Evolutionary conservation across 148 eudicot species (phyloP), one percentile per base, ranked within the genome.

Genomic region (Bassia scoparia): DNA sequence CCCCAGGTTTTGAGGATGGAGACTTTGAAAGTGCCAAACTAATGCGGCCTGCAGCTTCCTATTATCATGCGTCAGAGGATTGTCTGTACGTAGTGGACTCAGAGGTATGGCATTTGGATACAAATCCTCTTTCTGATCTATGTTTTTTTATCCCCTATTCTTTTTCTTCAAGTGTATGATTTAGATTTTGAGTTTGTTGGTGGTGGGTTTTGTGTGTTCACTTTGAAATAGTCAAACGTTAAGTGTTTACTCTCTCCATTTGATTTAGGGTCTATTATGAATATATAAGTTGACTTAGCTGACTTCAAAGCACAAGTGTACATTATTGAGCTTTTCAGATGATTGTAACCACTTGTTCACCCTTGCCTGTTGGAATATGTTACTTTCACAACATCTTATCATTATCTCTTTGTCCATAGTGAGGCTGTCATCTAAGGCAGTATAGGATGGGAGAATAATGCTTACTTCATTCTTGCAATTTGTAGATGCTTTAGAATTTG

Each of bases 1-100:
- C 88, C 81, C 98, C 98, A 74, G 98, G 98, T 72, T 91, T 88
- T 76, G 97, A 95, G 79, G 98, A 95, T 84, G 96, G 97, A 68
- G 96, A 95, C 35, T 95, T 95, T 85, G 97, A 95, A 68, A 79
- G 62, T 55, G 89, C 96, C 44, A 88, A 86, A 80, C 69, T 95
- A 68, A 81, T 79, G 86, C 84, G 98, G 63, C 98, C 98, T 70
- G 97, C 97, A 66, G 96, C 90, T 83, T 91, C 92, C 34, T 88
- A 85, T 75, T 95, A 91, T 81, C 70, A 86, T 78, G 79, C 81
- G 76, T 67, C 79, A 43, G 90, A 87, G 67, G 89, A 84, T 88
- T 89, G 90, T 78, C 82, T 95, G 62, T 95, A 89, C 79, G 74
- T 95, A 78, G 91, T 87, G 79, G 98, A 95, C 80, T 91, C 92